Evolutionary conservation across 805 yeast species (phyloP).

Genomic region (Suhomyces xylopsoci): DNA sequence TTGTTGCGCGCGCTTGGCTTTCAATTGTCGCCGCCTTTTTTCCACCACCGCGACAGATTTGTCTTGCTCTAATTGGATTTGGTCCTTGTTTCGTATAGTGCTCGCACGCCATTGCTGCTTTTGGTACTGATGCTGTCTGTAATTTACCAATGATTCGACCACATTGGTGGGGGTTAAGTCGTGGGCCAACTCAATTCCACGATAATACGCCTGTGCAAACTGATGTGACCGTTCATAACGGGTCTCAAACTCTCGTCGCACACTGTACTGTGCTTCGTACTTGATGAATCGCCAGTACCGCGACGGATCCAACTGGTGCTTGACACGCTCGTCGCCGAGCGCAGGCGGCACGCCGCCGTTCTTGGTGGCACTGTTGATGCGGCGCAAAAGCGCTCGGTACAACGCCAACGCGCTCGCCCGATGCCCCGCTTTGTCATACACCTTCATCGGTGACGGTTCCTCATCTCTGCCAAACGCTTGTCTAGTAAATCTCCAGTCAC

Average conservation of each 20-base stretch:
- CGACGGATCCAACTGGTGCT: neutral
- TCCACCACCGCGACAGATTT: conserved; percentile 3
- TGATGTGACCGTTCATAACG: neutral
- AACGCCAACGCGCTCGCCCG: neutral
- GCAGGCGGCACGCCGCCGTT: neutral
- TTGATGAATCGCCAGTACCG: conserved; percentile 1
- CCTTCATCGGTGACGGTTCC: neutral
- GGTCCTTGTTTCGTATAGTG: conserved; percentile 5
- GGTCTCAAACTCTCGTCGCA: conserved; percentile 3
- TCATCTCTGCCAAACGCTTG: neutral
- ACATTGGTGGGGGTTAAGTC: neutral
- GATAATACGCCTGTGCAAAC: neutral
- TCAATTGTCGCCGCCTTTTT: conserved; percentile 1
- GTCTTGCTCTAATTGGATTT: conserved; percentile 10
- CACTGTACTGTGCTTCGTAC: conserved; percentile 1
- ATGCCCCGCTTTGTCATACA: conserved; percentile 3
- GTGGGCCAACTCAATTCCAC: conserved; percentile 1
- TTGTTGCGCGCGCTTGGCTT: neutral
- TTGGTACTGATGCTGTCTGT: conserved; percentile 4
- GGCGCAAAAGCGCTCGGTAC: conserved; percentile 4
- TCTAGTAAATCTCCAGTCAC: neutral
- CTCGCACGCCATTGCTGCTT: conserved; percentile 18
- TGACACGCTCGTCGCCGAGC: neutral
- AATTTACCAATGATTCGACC: neutral
- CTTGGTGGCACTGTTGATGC: neutral